Evolutionary conservation across 768 basidiomycete species (phyloP).

Genomic region (Tulasnella sp.): DNA sequence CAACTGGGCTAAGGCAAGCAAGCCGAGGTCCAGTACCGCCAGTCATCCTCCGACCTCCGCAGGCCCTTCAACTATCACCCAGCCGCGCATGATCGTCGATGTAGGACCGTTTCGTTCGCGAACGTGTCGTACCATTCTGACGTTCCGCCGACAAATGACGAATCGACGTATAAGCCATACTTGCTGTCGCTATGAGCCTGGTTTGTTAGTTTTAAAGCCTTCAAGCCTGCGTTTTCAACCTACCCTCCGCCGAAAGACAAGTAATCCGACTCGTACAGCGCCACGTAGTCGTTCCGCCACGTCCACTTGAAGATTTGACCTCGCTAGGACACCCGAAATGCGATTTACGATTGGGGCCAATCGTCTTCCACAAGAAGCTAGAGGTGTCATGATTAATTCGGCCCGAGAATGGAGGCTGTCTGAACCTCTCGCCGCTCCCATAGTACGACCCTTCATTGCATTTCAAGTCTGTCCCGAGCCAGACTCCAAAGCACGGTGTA

Average conservation of each 20-base stretch:
- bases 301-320: conserved; percentile 78
- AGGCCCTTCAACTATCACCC: too few species aligned
- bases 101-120: conserved; percentile 80
- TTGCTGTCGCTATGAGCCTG: conserved; percentile 67
- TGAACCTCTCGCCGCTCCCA: conserved; percentile 85
- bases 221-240: conserved; percentile 42
- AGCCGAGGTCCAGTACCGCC: too few species aligned
- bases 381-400: background rate
- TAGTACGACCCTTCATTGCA: conserved; percentile 69
- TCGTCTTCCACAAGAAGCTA: conserved; percentile 75
- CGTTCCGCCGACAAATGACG: conserved; percentile 77
- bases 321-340: conserved; percentile 35
- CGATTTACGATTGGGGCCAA: conserved; percentile 37
- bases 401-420: background rate
- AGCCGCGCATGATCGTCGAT: too few species aligned
- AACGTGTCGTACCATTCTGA: conserved; percentile 86
- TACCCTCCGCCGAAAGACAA: conserved; percentile 94
- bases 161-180: conserved; percentile 88
- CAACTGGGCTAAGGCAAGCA: too few species aligned
- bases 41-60: too few species aligned
- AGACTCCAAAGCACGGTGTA: conserved; percentile 72
- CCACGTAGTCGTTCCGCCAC: conserved; percentile 87
- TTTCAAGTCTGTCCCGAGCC: conserved; percentile 68
- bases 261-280: conserved; percentile 76
- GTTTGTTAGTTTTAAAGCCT: background rate